These are phyloP conservation scores for Magnusiomyces paraingens DNA, from an alignment of 1,139 yeast genomes.

Conservation along the genomic window DNA sequence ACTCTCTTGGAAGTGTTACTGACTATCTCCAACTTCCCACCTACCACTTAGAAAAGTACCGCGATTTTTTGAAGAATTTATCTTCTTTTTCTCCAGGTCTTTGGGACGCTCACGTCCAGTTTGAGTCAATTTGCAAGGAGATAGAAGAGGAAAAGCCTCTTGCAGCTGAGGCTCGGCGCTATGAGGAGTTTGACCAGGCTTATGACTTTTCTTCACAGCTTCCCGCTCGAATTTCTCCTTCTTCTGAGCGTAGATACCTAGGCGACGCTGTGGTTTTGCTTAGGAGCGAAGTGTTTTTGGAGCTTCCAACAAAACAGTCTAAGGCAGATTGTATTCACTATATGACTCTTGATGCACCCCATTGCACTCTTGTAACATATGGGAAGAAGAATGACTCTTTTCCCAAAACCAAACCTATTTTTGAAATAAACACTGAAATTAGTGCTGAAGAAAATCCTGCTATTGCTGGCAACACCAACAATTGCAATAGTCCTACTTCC, in stretches of 20 bases:
- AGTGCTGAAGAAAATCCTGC: no score
- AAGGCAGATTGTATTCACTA: conserved; percentile 15
- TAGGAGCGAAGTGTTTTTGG: conserved; percentile 10
- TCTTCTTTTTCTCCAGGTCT: conserved; percentile 5
- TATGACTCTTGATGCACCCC: background rate
- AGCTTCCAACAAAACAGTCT: conserved; percentile 7
- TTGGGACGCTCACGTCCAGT: background rate
- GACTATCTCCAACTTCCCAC: conserved; percentile 25
- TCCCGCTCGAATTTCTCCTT: background rate
- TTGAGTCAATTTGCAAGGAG: conserved; percentile 12
- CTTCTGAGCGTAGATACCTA: conserved; percentile 7
- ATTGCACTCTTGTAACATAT: no score
- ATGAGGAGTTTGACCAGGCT: conserved; percentile 12
- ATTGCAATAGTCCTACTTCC: background rate
- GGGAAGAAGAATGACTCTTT: no score
- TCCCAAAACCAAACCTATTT: no score
- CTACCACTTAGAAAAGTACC: conserved; percentile 10
- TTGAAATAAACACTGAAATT: no score
- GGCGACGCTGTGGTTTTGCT: conserved; percentile 14
- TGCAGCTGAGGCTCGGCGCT: conserved; percentile 12
- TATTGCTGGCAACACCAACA: background rate
- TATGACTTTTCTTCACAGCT: conserved; percentile 3
- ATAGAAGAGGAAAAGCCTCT: conserved; percentile 13
- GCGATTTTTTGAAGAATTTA: conserved; percentile 5
- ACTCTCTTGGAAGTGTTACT: conserved; percentile 18